Evolutionary conservation across 805 yeast species (phyloP), one percentile per base, ranked within the genome.

Genomic region (Grigorovia transvaalensis): DNA sequence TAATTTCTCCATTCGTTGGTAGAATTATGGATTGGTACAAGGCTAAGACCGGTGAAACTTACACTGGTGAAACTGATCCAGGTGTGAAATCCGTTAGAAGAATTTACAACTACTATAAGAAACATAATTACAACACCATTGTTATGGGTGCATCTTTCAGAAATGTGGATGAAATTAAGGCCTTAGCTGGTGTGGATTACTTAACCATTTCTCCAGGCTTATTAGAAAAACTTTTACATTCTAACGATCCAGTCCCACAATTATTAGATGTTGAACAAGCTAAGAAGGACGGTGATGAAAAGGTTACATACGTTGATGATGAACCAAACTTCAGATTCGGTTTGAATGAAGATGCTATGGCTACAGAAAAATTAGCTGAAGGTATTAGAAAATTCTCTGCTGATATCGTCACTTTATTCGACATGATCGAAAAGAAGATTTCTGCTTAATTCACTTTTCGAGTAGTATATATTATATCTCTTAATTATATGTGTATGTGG

Each of bases 121-220:
- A 90, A 77, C 87, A 73, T 72, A 91, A 84, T 61, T 91, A 91
- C 82, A 79, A 91, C 65, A 91, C 99, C 72, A 89, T 91, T 68
- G 97, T 91, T 67, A 91, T 91, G 99, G 99, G 97, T 73, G 98
- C 99, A 54, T 90, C 97, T 53, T 91, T 91, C 88, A 90, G 99
- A 81, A 91, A 88, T 78, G 73, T 76, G 55, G 96, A 90, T 60
- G 97, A 91, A 77, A 87, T 91, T 74, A 84, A 83, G 72, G 96
- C 93, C 62, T 78, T 91, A 62, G 96, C 98, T 55, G 99, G 99
- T 71, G 83, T 86, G 69, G 99, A 91, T 73, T 91, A 74, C 81
- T 78, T 91, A 74, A 91, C 99, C 68, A 88, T 91, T 64, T 78
- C 98, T 63, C 97, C 97, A 69, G 80, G 78, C 67, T 79, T 91